These are phyloP conservation scores for Tylopilus orsonianus DNA, from an alignment of 1,284 basidiomycete species.

Conservation along the genomic window DNA sequence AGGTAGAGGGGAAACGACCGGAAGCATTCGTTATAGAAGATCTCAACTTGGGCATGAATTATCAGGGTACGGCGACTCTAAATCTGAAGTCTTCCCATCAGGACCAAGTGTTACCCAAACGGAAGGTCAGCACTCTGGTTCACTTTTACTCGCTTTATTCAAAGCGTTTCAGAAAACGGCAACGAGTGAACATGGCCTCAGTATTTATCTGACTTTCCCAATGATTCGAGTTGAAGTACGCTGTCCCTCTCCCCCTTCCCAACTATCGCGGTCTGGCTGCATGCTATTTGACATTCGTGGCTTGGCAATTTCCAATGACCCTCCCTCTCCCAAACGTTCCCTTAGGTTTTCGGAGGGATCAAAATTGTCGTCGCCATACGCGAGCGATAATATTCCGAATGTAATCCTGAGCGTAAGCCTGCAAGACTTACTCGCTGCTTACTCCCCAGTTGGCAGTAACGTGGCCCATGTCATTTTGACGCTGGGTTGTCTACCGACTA, in stretches of 20 bases:
- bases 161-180: conserved; percentile 16
- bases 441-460: conserved; percentile 37
- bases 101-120: conserved; percentile 3
- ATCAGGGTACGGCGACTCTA: conserved; percentile 31
- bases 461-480: conserved; percentile 26
- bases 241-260: conserved; percentile 47
- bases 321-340: conserved; percentile 26
- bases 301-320: conserved; percentile 42
- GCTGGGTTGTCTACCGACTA: conserved; percentile 26
- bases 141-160: conserved; percentile 5
- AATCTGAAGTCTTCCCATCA: conserved; percentile 8
- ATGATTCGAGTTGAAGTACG: conserved; percentile 63
- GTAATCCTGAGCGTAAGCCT: conserved; percentile 32
- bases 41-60: conserved; percentile 50
- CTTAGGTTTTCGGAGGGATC: conserved; percentile 42
- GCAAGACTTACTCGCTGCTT: conserved; percentile 48
- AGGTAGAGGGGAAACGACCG: conserved; percentile 41
- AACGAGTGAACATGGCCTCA: conserved; percentile 4
- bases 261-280: conserved; percentile 58
- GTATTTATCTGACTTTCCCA: conserved; percentile 37
- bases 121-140: conserved; percentile 25
- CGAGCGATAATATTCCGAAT: conserved; percentile 7
- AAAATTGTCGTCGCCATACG: not conserved
- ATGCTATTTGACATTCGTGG: conserved; percentile 64
- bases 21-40: conserved; percentile 57